A percentile compares a stretch with the other conserved stretches of the same genome.
phyloP scores from a whole-genome alignment of 768 basidiomycete species.

The Dentipellis fragilis region DNA sequence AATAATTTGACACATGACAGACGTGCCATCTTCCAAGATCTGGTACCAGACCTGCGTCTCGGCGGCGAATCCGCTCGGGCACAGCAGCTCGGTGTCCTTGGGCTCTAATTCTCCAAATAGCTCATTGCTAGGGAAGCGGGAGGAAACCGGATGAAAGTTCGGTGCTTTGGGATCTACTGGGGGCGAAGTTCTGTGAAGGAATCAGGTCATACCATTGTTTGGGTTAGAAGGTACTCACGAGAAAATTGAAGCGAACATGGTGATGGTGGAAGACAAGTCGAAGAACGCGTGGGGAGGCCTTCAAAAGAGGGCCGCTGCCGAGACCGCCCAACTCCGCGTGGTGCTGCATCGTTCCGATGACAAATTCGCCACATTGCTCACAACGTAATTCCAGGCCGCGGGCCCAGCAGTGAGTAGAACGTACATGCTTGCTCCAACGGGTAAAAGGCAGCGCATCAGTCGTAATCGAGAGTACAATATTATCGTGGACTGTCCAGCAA shows the following conservation, averaged over 20 bases:
- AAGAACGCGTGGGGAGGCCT: background rate
- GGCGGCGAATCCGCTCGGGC: constrained; percentile 72
- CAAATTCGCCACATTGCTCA: too few species aligned
- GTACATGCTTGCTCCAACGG: too few species aligned
- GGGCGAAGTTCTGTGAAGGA: constrained; percentile 34
- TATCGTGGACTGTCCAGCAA: too few species aligned
- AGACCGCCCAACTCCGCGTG: too few species aligned
- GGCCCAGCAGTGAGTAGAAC: too few species aligned
- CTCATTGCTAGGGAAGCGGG: constrained; percentile 41
- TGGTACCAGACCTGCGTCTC: constrained; percentile 90
- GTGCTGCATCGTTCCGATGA: too few species aligned
- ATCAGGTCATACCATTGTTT: constrained; percentile 6
- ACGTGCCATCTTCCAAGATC: constrained; percentile 68
- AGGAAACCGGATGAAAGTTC: constrained; percentile 78
- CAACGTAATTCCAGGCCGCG: too few species aligned
- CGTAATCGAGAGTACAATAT: too few species aligned
- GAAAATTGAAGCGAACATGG: constrained; percentile 72
- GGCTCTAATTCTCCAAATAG: constrained; percentile 67
- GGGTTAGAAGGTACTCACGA: constrained; percentile 44
- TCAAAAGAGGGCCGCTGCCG: too few species aligned
- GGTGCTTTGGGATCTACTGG: constrained; percentile 57
- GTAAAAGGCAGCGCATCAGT: too few species aligned
- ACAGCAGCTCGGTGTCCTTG: constrained; percentile 76
- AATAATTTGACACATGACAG: constrained; percentile 76
- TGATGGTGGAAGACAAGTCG: constrained; percentile 16